Conservation (phyloP, 2,329 filamentous ascomycete species). For the Reticulascus tulasneorum region DNA sequence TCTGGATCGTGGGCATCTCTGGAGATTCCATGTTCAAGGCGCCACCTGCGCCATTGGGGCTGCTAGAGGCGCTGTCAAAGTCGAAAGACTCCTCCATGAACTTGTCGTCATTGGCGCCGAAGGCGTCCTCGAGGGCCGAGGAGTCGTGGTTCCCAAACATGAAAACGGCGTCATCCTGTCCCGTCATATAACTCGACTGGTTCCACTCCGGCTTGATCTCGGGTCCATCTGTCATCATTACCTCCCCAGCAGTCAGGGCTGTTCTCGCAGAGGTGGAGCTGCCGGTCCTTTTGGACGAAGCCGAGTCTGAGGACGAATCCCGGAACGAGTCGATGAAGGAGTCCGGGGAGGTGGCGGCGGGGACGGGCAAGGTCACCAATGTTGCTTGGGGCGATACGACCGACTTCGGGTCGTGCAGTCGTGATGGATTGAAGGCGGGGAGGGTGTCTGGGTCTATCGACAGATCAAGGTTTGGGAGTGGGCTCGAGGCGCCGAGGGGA, state of each 20-base stretch:
- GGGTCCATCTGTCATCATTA: constrained; percentile 38
- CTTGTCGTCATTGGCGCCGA: constrained; percentile 33
- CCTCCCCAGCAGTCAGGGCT: constrained; percentile 34
- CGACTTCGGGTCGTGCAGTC: constrained; percentile 10
- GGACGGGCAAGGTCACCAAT: constrained; percentile 17
- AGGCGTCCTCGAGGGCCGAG: constrained; percentile 23
- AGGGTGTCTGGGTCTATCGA: constrained; percentile 33
- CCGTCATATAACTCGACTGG: constrained; percentile 24
- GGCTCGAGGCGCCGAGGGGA: constrained; percentile 26
- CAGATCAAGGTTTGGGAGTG: constrained; percentile 26
- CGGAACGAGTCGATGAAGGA: constrained; percentile 39
- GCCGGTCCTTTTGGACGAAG: constrained; percentile 43
- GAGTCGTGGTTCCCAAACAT: constrained; percentile 25
- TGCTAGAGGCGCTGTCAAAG: constrained; percentile 56
- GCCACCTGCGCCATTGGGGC: constrained; percentile 37
- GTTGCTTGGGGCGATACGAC: constrained; percentile 13
- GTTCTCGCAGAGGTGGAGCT: constrained; percentile 44
- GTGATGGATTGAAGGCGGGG: constrained; percentile 24
- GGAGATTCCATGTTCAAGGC: constrained; percentile 35
- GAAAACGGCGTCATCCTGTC: constrained; percentile 32
- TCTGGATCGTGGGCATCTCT: constrained; percentile 36
- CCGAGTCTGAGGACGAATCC: constrained; percentile 51
- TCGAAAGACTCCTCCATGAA: constrained; percentile 50
- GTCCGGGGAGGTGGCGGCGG: constrained; percentile 35
- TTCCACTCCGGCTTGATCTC: constrained; percentile 41